Base-by-base conservation (phyloP, 106 monocot species). In the Ottelia alismoides region DNA sequence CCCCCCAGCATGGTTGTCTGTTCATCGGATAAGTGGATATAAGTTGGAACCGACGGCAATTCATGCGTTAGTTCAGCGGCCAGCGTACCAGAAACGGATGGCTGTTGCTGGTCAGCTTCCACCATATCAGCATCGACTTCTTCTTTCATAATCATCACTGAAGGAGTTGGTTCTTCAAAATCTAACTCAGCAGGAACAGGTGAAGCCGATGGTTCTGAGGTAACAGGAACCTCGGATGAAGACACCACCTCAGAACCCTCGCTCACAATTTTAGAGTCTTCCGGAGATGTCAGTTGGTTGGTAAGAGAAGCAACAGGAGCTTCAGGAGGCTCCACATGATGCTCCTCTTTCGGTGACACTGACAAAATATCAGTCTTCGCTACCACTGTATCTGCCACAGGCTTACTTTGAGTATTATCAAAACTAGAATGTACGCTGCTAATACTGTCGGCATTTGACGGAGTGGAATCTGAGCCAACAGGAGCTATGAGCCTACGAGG, bases 11-110 rank as follows among this genome's bases (percentile, higher is more conserved):
- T 28, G 47, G 65, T 85, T 67, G 49, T 79, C 71, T 82, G 71
- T 58, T 74, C 81, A 52, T 61, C 74, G 43, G 57, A 68, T 51
- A 89, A 71, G 25, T 89, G 76, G 28, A 85, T 51, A 74, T 73
- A 72, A 51, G 60, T 45, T 28, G 84, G 81, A 67, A 70, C 63
- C 16, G 28, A 46, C 14, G 75, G 81, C 60, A 78, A 56, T 22
- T 89, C 74, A 69, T 62, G 71, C 74, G 48, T 47, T 60, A 32
- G 25, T 64, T 74, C 69, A 58, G 84, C 84, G 62, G 49, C 45
- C 44, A 49, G 35, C 29, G 69, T 31, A 53, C 25, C 59, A 9
- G 67, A 48, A 22, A 48, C 48, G 49, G 57, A 25, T 54, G 69
- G 61, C 64, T 59, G 62, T 31, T 52, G 48, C 20, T 70, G 65